Percentiles rank a stretch among this genome's conserved stretches.
Conservation (phyloP, 2,329 filamentous ascomycete species). For the Scedosporium dehoogii region DNA sequence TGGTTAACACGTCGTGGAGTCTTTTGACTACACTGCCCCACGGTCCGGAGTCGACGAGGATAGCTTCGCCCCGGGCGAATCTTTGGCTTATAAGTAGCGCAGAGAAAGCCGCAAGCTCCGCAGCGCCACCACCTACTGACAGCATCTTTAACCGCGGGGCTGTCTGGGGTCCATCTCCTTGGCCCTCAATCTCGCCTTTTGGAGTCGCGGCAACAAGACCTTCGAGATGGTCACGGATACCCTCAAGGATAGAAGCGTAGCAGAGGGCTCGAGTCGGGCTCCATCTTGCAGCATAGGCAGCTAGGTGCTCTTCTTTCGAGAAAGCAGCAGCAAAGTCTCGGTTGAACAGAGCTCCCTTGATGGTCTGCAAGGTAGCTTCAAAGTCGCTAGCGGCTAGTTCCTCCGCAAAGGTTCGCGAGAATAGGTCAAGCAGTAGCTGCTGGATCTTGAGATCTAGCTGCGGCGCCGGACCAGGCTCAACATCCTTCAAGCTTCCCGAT, state of each 20-base stretch:
- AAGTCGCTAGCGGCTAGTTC: constrained; percentile 38
- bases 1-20: constrained; percentile 47
- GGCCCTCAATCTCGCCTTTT: background rate
- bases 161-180: constrained; percentile 6
- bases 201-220: background rate
- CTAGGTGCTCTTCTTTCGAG: constrained; percentile 57
- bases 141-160: constrained; percentile 27
- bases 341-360: constrained; percentile 79
- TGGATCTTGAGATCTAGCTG: constrained; percentile 26
- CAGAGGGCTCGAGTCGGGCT: constrained; percentile 77
- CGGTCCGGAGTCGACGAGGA: constrained; percentile 71
- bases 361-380: constrained; percentile 56
- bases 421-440: constrained; percentile 64
- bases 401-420: constrained; percentile 52
- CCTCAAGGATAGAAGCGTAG: constrained; percentile 53
- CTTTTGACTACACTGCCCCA: constrained; percentile 57
- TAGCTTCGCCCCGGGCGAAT: constrained; percentile 30
- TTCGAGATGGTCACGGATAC: constrained; percentile 20
- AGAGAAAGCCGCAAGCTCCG: constrained; percentile 49
- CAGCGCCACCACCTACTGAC: constrained; percentile 47
- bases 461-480: background rate
- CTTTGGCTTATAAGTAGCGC: constrained; percentile 26
- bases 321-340: constrained; percentile 80
- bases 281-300: constrained; percentile 83
- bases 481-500: background rate